Conservation (phyloP, 2,329 filamentous ascomycete species). For the Beauveria sp. region DNA sequence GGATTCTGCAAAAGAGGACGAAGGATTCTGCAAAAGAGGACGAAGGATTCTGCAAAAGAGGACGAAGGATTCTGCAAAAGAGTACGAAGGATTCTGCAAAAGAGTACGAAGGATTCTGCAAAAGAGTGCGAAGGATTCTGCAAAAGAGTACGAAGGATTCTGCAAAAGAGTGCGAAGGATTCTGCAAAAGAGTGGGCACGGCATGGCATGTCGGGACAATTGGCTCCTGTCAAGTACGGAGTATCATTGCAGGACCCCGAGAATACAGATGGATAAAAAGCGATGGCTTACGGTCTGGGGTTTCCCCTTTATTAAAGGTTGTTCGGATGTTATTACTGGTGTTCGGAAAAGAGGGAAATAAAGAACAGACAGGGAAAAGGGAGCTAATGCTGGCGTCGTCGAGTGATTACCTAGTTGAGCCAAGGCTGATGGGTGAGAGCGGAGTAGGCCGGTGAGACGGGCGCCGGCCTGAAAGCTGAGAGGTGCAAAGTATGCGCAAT, state of each 20-base stretch:
- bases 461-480: not conserved
- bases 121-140: no score
- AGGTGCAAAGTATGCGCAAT: no score
- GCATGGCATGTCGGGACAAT: no score
- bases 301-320: no score
- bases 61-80: no score
- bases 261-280: not conserved
- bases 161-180: no score
- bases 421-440: not conserved
- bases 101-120: not conserved
- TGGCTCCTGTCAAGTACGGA: no score
- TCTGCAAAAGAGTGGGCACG: not conserved
- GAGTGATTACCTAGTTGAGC: not conserved
- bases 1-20: not conserved
- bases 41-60: no score
- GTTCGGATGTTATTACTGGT: no score
- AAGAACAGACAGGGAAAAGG: not conserved
- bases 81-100: not conserved
- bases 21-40: no score
- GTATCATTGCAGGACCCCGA: not conserved
- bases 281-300: not conserved
- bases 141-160: no score
- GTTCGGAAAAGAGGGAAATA: not conserved
- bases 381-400: constrained; percentile 3
- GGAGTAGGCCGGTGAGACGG: not conserved